Percentiles rank a stretch among this genome's conserved stretches.
Conservation (phyloP, 306 rosid genomes). For the Canavalia gladiata region DNA sequence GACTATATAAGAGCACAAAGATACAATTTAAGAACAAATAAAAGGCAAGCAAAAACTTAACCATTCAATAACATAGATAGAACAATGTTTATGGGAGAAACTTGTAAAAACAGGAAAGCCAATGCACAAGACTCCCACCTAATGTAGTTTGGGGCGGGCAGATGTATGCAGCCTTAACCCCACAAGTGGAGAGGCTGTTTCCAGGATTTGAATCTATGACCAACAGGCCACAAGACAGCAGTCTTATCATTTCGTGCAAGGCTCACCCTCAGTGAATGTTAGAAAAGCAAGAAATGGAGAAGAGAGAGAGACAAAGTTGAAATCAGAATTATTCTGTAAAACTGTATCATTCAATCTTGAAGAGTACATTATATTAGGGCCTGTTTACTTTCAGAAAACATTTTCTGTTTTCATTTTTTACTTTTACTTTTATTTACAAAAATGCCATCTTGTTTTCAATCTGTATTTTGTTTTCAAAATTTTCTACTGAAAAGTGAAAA, state of each 20-base stretch:
- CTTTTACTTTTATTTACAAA: no score
- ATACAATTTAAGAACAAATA: slow-evolving; percentile 1
- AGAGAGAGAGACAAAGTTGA: no score
- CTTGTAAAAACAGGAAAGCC: neutral
- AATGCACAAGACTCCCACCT: neutral
- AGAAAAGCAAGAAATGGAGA: no score
- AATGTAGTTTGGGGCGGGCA: neutral
- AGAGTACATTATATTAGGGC: no score
- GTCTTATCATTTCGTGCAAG: neutral
- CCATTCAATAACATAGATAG: slow-evolving; percentile 22
- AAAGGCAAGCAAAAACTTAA: neutral
- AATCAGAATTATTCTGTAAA: no score
- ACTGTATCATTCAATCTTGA: no score
- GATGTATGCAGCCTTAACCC: neutral
- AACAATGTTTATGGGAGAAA: slow-evolving; percentile 17
- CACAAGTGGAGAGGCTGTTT: neutral
- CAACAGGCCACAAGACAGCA: slow-evolving; percentile 12
- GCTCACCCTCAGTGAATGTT: neutral
- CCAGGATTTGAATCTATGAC: neutral
- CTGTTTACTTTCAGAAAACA: no score
- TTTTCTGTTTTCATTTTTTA: no score
- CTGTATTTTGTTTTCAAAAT: no score
- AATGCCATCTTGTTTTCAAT: no score
- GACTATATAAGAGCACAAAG: slow-evolving; percentile 28
- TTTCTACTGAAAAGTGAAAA: no score